Evolutionary conservation across 352 stramenopile genomes (phyloP).

Genomic region (Phytophthora citricola): DNA sequence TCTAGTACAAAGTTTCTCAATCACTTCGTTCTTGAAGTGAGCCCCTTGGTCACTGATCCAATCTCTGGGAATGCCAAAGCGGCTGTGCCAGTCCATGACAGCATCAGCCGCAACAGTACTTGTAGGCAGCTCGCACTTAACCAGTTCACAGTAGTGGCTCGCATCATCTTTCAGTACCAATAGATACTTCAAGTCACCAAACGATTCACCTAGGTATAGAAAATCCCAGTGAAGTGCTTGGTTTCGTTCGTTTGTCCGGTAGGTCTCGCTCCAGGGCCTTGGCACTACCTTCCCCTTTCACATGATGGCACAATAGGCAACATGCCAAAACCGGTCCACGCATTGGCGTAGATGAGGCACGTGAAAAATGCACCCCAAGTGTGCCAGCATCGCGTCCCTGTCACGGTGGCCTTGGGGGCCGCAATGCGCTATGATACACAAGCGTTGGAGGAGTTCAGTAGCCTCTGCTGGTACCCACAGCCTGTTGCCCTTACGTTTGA

Average conservation of each 20-base stretch:
- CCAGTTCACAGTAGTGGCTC: slow-evolving; percentile 36
- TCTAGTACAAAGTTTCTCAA: slow-evolving; percentile 22
- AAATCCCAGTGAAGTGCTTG: background rate
- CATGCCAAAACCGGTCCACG: background rate
- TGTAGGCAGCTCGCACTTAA: slow-evolving; percentile 29
- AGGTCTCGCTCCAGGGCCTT: background rate
- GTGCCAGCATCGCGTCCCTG: background rate
- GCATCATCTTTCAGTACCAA: slow-evolving; percentile 35
- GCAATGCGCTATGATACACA: background rate
- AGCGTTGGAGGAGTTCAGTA: background rate
- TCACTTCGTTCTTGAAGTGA: slow-evolving; percentile 43
- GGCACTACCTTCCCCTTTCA: background rate
- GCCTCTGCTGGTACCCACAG: background rate
- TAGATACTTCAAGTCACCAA: slow-evolving; percentile 1
- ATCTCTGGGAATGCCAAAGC: slow-evolving; percentile 31
- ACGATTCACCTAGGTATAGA: background rate
- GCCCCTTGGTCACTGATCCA: slow-evolving; percentile 41
- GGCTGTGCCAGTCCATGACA: slow-evolving; percentile 35
- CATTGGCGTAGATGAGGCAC: background rate
- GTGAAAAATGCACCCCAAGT: background rate
- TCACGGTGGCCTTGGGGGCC: background rate
- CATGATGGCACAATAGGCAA: background rate
- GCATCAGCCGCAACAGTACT: slow-evolving; percentile 24
- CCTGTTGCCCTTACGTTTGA: background rate
- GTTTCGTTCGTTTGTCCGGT: background rate